phyloP scores from a whole-genome alignment of 2,329 filamentous ascomycete genomes.

The Thelonectria rubi region DNA sequence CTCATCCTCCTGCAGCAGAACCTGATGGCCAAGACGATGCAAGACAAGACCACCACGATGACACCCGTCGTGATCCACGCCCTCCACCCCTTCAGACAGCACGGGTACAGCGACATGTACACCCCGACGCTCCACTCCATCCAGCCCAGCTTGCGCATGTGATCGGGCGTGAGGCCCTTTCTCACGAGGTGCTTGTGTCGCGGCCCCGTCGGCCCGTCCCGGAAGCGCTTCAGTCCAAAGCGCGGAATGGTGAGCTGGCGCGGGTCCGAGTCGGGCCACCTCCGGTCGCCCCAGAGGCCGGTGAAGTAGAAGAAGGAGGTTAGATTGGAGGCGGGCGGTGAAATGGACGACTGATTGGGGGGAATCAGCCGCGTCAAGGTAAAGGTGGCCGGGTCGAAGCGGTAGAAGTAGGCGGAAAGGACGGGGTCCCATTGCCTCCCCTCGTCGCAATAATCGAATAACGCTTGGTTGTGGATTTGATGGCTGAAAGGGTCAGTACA shows the following conservation, averaged over 20 bases:
- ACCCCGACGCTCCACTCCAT: conserved; percentile 41
- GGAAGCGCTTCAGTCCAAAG: conserved; percentile 47
- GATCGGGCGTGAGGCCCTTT: conserved; percentile 45
- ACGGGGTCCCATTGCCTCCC: conserved; percentile 48
- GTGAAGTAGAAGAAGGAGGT: conserved; percentile 49
- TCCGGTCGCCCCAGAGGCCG: conserved; percentile 47
- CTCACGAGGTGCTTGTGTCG: conserved; percentile 46
- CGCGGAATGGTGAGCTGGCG: conserved; percentile 44
- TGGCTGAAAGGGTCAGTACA: conserved; percentile 32
- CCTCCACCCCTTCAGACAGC: conserved; percentile 48
- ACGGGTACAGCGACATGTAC: conserved; percentile 47
- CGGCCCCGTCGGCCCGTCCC: conserved; percentile 46
- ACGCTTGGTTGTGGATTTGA: conserved; percentile 45
- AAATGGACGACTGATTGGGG: conserved; percentile 19
- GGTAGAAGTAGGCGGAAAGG: conserved; percentile 49
- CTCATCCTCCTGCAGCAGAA: conserved; percentile 21
- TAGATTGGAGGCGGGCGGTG: conserved; percentile 35
- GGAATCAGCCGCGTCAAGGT: conserved; percentile 33
- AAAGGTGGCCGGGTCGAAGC: conserved; percentile 40
- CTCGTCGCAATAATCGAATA: conserved; percentile 48
- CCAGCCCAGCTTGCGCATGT: conserved; percentile 37
- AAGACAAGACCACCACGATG: conserved; percentile 22
- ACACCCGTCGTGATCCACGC: conserved; percentile 40
- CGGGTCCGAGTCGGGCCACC: conserved; percentile 45
- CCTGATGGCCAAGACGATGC: conserved; percentile 22